These are phyloP conservation scores for Mycogone perniciosa DNA, from an alignment of 2,329 filamentous ascomycete species.

Conservation along the genomic window DNA sequence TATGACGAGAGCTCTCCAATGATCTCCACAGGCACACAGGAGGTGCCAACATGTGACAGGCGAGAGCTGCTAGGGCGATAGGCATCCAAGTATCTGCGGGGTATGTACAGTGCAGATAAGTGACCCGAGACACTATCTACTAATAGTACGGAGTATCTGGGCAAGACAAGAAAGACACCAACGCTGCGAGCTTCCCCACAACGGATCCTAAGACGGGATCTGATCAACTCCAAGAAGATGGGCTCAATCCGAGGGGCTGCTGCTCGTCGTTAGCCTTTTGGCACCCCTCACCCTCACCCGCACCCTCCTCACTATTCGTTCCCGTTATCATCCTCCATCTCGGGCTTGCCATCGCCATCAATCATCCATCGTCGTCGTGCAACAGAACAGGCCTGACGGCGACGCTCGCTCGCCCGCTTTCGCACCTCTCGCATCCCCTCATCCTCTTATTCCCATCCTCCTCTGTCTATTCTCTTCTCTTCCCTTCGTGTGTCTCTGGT, in stretches of 20 bases:
- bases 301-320: not conserved
- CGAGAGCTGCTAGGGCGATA: not conserved
- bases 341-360: constrained; percentile 1
- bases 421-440: too few relatives aligned
- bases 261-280: constrained; percentile 4
- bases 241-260: constrained; percentile 11
- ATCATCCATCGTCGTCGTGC: not conserved
- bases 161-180: not conserved
- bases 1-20: too few relatives aligned
- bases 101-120: not conserved
- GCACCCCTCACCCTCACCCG: constrained; percentile 7
- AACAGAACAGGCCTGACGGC: not conserved
- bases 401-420: not conserved
- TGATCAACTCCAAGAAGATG: constrained; percentile 12
- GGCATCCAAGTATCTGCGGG: constrained; percentile 2
- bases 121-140: constrained; percentile 8
- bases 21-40: not conserved
- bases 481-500: not conserved
- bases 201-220: constrained; percentile 8
- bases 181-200: constrained; percentile 11
- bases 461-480: not conserved
- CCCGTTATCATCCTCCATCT: not conserved
- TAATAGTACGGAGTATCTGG: too few relatives aligned
- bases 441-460: too few relatives aligned
- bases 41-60: not conserved